Evolutionary conservation across 2,329 filamentous ascomycete species (phyloP).

Genomic region (Fusarium dlaminii): DNA sequence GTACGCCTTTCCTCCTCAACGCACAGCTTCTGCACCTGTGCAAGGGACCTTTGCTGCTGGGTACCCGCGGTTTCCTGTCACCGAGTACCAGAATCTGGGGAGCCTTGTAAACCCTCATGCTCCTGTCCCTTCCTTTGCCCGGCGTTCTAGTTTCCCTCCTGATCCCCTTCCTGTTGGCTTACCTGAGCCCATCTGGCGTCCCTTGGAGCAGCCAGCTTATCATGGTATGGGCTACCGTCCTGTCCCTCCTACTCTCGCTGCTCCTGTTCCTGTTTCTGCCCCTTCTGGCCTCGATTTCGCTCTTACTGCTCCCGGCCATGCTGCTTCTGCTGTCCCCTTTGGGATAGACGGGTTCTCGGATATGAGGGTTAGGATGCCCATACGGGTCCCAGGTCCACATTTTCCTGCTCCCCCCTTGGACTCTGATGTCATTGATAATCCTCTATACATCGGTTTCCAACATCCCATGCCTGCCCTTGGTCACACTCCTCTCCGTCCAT

Average conservation of each 20-base stretch:
- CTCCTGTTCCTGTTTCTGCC: background rate
- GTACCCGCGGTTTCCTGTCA: rapidly evolving
- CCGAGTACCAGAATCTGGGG: background rate
- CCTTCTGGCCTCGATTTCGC: background rate
- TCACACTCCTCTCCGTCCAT: too few relatives aligned
- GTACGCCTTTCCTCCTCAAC: rapidly evolving
- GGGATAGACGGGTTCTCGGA: background rate
- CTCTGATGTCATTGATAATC: background rate
- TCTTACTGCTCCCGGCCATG: background rate
- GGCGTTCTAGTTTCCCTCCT: background rate
- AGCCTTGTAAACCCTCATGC: too few relatives aligned
- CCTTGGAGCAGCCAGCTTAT: too few relatives aligned
- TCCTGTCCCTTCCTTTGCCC: background rate
- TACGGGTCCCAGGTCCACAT: background rate
- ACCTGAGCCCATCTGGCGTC: rapidly evolving
- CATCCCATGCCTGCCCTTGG: background rate
- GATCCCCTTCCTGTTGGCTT: background rate
- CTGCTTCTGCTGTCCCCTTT: background rate
- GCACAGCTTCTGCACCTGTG: background rate
- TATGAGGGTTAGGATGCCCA: background rate
- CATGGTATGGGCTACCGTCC: rapidly evolving
- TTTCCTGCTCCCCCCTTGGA: background rate
- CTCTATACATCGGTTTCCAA: background rate
- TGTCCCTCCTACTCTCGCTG: rapidly evolving
- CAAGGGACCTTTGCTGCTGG: rapidly evolving